Evolutionary conservation across 2,329 filamentous ascomycete genomes (phyloP).

Genomic region (Hymenoscyphus linearis): DNA sequence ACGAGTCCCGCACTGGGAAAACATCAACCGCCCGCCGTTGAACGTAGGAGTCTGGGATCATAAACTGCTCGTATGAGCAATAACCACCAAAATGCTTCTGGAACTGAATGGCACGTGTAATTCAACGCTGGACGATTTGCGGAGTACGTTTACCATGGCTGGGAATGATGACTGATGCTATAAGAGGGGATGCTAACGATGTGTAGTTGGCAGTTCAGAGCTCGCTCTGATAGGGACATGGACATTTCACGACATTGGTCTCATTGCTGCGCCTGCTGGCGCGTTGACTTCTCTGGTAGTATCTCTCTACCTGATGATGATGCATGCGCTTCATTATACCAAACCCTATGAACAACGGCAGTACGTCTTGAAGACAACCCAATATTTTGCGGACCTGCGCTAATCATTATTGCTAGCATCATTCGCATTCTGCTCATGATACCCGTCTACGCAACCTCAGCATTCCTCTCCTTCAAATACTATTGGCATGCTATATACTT

Average conservation of each 20-base stretch:
- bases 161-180: background rate
- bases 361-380: constrained; percentile 30
- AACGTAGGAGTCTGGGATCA: constrained; percentile 13
- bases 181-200: constrained; percentile 15
- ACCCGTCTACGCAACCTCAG: constrained; percentile 70
- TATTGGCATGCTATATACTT: constrained; percentile 79
- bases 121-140: constrained; percentile 33
- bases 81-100: constrained; percentile 20
- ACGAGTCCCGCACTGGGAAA: background rate
- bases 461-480: constrained; percentile 67
- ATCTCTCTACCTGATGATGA: constrained; percentile 52
- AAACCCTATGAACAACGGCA: constrained; percentile 56
- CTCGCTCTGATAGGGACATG: constrained; percentile 41
- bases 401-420: constrained; percentile 47
- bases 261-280: constrained; percentile 45
- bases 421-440: constrained; percentile 88
- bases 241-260: constrained; percentile 50
- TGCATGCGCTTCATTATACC: constrained; percentile 56
- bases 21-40: background rate
- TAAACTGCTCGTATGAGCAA: constrained; percentile 16
- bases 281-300: constrained; percentile 46
- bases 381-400: background rate
- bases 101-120: constrained; percentile 30
- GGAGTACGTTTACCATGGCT: constrained; percentile 27
- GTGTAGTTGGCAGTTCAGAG: constrained; percentile 37